These are phyloP conservation scores for Fibroporia radiculosa DNA, from an alignment of 768 basidiomycete species.

Conservation along the genomic window DNA sequence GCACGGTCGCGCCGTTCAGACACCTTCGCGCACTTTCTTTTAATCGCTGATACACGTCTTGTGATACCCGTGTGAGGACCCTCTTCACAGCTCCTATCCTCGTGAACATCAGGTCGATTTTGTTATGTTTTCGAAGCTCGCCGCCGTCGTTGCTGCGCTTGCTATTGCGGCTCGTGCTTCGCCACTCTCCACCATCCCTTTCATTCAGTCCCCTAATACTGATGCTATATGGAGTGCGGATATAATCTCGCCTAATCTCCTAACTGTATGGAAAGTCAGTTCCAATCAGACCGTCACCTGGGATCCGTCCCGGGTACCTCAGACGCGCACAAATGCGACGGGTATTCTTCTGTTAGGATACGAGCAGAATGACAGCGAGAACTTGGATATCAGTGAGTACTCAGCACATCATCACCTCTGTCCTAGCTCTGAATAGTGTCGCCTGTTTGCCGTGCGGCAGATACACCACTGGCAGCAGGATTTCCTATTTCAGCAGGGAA, in stretches of 20 bases:
- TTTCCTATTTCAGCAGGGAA: conserved; percentile 33
- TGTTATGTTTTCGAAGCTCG: conserved; percentile 13
- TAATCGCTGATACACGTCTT: neutral
- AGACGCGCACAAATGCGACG: conserved; percentile 24
- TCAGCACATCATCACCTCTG: neutral
- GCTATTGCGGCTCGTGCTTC: conserved; percentile 24
- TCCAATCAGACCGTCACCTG: conserved; percentile 35
- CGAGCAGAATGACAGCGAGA: conserved; percentile 22
- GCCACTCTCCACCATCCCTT: conserved; percentile 20
- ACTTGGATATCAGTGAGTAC: conserved; percentile 39
- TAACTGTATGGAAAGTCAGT: conserved; percentile 30
- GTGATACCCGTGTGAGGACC: neutral
- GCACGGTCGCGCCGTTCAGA: no score
- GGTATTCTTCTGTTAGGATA: conserved; percentile 42
- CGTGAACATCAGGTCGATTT: neutral
- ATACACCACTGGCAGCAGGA: conserved; percentile 33
- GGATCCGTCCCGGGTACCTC: conserved; percentile 34
- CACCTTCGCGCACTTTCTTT: neutral
- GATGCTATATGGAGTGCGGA: conserved; percentile 33
- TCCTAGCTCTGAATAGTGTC: no score
- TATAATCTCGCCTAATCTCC: conserved; percentile 31
- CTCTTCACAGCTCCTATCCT: neutral
- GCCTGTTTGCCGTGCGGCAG: conserved; percentile 24
- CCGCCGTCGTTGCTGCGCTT: conserved; percentile 16
- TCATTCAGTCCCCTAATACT: conserved; percentile 23